Evolutionary conservation across 1,139 yeast species (phyloP), one percentile per base, ranked within the genome.

Genomic region (Yarrowia galli): DNA sequence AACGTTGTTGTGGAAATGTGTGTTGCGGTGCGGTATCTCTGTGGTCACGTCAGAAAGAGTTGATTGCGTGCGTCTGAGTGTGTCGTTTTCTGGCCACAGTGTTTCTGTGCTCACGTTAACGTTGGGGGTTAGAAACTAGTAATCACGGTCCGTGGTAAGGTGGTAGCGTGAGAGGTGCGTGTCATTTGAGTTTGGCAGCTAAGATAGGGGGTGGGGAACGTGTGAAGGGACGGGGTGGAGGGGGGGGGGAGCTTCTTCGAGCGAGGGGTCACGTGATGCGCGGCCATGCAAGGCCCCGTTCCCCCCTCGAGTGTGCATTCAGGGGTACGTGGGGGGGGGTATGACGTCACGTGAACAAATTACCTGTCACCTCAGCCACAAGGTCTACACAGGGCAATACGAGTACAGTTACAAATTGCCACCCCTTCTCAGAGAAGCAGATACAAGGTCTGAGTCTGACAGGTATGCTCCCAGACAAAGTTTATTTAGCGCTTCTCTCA

Each of bases 101-200:
- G n/a, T n/a, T n/a, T n/a, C 48, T 10, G 25, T 20, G 15, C 49
- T 45, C 32, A 45, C 49, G 49, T 22, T 28, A 28, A 22, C 32
- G 32, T 22, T 9, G 49, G 18, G 49, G 7, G 25, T 32, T 25
- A 20, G 10, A 28, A 28, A 28, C 32, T 28, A 28, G 54, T 49
- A 49, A 49, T 49, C 54, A 49, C 54, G 54, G 58, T 51, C 13
- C 35, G 23, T 36, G 32, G 56, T 53, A 15, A 38, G 60, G 60
- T 53, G 60, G 60, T 53, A 53, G 60, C 43, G 60, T 53, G 60
- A 22, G 45, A 53, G 60, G 60, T 53, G 60, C 60, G 60, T 53
- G 60, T 53, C 60, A 9, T 53, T 53, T 53, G 45, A 23, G 60
- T 53, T 53, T 53, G 58, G 60, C 60, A 53, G 45, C 60, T 53